Percentiles rank a stretch among this genome's conserved stretches.
These are phyloP conservation scores for California macrophylla DNA, from an alignment of 441 rosid genomes.

Conservation along the genomic window DNA sequence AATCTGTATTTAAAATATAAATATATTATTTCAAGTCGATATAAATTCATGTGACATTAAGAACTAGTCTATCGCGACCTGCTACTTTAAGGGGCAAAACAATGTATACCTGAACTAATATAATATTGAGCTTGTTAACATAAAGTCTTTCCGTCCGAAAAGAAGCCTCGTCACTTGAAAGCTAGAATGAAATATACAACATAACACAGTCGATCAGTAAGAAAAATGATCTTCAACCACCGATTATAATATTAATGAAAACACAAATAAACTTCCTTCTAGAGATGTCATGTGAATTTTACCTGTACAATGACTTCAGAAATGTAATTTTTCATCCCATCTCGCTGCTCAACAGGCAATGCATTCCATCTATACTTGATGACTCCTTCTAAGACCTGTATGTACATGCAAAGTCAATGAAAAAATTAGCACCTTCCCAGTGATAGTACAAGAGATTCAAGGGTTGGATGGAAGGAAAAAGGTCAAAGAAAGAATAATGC, in stretches of 20 bases:
- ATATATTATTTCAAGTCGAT: neutral
- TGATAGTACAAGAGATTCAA: neutral
- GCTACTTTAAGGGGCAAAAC: neutral
- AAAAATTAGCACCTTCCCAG: neutral
- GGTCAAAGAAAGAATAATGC: too few species aligned
- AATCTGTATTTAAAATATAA: constrained; percentile 41
- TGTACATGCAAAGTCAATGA: neutral
- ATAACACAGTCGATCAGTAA: neutral
- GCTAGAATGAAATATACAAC: constrained; percentile 34
- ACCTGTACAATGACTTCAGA: constrained; percentile 99
- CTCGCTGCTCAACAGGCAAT: constrained; percentile 90
- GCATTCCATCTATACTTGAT: constrained; percentile 99
- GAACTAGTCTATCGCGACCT: too few species aligned
- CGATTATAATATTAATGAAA: too few species aligned
- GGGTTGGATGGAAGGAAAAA: neutral
- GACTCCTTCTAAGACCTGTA: constrained; percentile 95
- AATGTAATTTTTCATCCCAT: constrained; percentile 98
- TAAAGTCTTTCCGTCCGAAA: constrained; percentile 81
- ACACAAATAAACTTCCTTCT: neutral
- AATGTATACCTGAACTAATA: constrained; percentile 83
- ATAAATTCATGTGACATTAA: too few species aligned
- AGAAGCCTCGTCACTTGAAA: constrained; percentile 83
- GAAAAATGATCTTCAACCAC: too few species aligned
- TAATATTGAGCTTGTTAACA: constrained; percentile 88
- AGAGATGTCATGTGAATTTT: neutral